These are phyloP conservation scores for Apophysomyces sp. DNA, from an alignment of 371 early-diverging fungal species.

Conservation along the genomic window DNA sequence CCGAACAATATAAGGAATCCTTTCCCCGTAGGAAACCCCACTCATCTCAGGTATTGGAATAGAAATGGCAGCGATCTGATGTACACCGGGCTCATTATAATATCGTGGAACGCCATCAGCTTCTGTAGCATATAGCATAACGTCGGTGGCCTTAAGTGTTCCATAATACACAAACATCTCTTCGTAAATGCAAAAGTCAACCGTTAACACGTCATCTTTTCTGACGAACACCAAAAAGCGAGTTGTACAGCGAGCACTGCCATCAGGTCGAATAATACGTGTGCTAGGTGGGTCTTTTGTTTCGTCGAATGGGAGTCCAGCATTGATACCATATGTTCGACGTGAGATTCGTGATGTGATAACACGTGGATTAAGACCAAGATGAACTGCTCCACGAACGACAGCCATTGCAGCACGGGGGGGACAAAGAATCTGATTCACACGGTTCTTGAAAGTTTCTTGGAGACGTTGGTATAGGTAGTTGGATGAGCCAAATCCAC, in stretches of 20 bases:
- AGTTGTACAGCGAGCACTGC: slow-evolving; percentile 42
- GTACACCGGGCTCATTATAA: slow-evolving; percentile 34
- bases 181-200: slow-evolving; percentile 45
- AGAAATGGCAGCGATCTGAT: slow-evolving; percentile 42
- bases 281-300: slow-evolving; percentile 25
- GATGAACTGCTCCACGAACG: slow-evolving; percentile 51
- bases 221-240: slow-evolving; percentile 43
- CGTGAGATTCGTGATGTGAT: slow-evolving; percentile 56
- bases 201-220: slow-evolving; percentile 37
- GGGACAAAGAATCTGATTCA: slow-evolving; percentile 39
- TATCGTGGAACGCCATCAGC: slow-evolving; percentile 36
- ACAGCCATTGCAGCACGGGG: slow-evolving; percentile 47
- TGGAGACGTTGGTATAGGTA: slow-evolving; percentile 41
- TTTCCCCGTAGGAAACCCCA: slow-evolving; percentile 27
- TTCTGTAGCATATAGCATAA: slow-evolving; percentile 47
- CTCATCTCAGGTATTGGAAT: slow-evolving; percentile 44
- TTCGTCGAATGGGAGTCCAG: slow-evolving; percentile 55
- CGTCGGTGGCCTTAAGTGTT: slow-evolving; percentile 38
- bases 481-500: slow-evolving; percentile 51
- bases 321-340: slow-evolving; percentile 62
- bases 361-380: slow-evolving; percentile 50
- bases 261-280: slow-evolving; percentile 42
- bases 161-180: slow-evolving; percentile 53
- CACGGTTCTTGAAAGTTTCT: slow-evolving; percentile 21
- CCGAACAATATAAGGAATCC: slow-evolving; percentile 43